Evolutionary conservation across 176 grass and related monocot genomes (phyloP).

Genomic region (Cenchrus purpureus): DNA sequence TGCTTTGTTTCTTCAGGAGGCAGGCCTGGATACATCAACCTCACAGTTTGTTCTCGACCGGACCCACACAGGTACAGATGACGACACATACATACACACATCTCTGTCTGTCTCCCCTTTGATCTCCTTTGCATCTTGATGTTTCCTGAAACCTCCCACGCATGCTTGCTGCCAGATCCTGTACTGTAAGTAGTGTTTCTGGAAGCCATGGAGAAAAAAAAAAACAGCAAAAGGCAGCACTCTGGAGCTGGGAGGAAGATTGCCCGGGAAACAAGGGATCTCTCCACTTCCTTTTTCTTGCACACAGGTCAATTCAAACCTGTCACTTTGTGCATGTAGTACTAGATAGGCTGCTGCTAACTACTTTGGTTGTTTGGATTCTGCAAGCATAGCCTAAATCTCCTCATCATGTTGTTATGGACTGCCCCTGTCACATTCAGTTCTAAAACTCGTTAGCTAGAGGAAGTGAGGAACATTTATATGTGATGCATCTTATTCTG

Average conservation of each 20-base stretch:
- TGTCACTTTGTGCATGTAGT: constrained; percentile 54
- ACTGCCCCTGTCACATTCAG: constrained; percentile 53
- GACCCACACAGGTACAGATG: constrained; percentile 46
- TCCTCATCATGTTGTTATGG: constrained; percentile 36
- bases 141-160: constrained; percentile 61
- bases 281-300: constrained; percentile 45
- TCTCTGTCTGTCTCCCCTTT: constrained; percentile 26
- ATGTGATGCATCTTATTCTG: constrained; percentile 28
- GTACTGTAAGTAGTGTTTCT: constrained; percentile 54
- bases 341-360: constrained; percentile 37
- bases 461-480: constrained; percentile 33
- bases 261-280: constrained; percentile 58
- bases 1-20: constrained; percentile 50
- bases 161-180: constrained; percentile 49
- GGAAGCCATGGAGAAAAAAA: constrained; percentile 39
- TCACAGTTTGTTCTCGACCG: constrained; percentile 36
- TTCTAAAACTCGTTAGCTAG: constrained; percentile 37
- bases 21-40: constrained; percentile 57
- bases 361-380: constrained; percentile 46
- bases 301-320: constrained; percentile 51
- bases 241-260: constrained; percentile 55
- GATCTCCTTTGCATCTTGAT: constrained; percentile 44
- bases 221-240: constrained; percentile 1
- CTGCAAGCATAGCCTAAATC: constrained; percentile 46
- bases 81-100: constrained; percentile 53